These are phyloP conservation scores for Kurtzmaniella fragi DNA, from an alignment of 805 yeast genomes.

Conservation along the genomic window DNA sequence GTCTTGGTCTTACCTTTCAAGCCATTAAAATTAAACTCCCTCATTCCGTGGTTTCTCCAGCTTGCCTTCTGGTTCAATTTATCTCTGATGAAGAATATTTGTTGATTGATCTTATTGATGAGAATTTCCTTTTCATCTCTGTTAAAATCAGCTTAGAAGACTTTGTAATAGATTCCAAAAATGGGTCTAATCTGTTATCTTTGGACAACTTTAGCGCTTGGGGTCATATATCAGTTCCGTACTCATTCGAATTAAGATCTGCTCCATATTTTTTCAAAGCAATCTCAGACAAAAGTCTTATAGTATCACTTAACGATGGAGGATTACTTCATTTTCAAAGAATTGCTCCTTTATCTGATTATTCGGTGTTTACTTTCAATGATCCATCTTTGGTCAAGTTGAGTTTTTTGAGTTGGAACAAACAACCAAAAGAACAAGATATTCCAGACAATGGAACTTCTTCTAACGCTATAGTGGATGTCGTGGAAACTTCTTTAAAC, in stretches of 20 bases:
- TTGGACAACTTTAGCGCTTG: slow-evolving; percentile 43
- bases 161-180: slow-evolving; percentile 28
- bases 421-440: slow-evolving; percentile 10
- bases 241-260: slow-evolving; percentile 42
- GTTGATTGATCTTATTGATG: slow-evolving; percentile 52
- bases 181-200: slow-evolving; percentile 11
- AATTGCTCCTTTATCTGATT: slow-evolving; percentile 28
- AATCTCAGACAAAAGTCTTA: slow-evolving; percentile 37
- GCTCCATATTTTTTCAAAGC: slow-evolving; percentile 31
- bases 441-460: slow-evolving; percentile 18
- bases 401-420: slow-evolving; percentile 22
- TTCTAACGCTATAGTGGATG: slow-evolving; percentile 40
- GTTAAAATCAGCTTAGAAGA: slow-evolving; percentile 38
- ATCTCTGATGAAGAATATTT: slow-evolving; percentile 18
- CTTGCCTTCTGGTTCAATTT: slow-evolving; percentile 12
- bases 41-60: slow-evolving; percentile 12
- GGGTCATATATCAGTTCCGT: slow-evolving; percentile 67
- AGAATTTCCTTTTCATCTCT: slow-evolving; percentile 48
- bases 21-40: slow-evolving; percentile 26
- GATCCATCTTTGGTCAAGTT: slow-evolving; percentile 43
- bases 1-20: slow-evolving; percentile 29
- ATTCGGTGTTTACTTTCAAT: slow-evolving; percentile 47
- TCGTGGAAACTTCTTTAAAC: slow-evolving; percentile 29
- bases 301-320: slow-evolving; percentile 73
- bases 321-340: slow-evolving; percentile 57